Percentiles rank a stretch among this genome's conserved stretches.
Conservation (phyloP, 2,329 filamentous ascomycete genomes). For the Phaeophleospora eucalypticola region DNA sequence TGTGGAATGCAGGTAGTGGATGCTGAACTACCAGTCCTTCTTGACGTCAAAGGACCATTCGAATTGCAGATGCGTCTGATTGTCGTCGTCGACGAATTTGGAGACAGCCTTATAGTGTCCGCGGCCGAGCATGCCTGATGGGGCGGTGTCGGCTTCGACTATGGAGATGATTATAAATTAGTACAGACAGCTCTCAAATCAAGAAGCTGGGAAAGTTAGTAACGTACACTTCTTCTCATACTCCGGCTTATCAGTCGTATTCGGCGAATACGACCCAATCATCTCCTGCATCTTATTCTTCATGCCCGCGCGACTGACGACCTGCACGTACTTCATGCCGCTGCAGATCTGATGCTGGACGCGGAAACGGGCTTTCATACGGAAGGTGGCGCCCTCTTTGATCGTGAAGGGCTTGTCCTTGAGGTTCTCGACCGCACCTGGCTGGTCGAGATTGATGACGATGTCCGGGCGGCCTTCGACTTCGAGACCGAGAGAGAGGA, state of each 20-base stretch:
- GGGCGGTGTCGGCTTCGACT: slow-evolving; percentile 91
- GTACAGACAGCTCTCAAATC: no score
- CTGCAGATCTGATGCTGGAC: slow-evolving; percentile 96
- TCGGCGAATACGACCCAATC: slow-evolving; percentile 94
- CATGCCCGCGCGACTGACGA: slow-evolving; percentile 85
- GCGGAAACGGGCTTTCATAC: slow-evolving; percentile 90
- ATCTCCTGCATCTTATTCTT: slow-evolving; percentile 94
- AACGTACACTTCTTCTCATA: slow-evolving; percentile 89
- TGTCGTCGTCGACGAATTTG: slow-evolving; percentile 92
- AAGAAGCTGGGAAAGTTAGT: no score
- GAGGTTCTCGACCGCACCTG: slow-evolving; percentile 69
- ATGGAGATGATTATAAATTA: slow-evolving; percentile 6
- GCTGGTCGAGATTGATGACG: slow-evolving; percentile 75
- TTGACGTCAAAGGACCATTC: slow-evolving; percentile 95
- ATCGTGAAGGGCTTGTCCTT: slow-evolving; percentile 95
- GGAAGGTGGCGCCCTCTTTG: slow-evolving; percentile 91
- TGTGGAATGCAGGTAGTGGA: neutral
- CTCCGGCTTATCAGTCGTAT: slow-evolving; percentile 76
- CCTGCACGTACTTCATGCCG: slow-evolving; percentile 92
- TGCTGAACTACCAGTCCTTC: slow-evolving; percentile 75
- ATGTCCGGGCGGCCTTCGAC: slow-evolving; percentile 76
- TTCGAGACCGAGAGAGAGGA: slow-evolving; percentile 84
- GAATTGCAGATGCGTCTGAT: slow-evolving; percentile 83
- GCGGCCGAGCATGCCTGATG: slow-evolving; percentile 81
- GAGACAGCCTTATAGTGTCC: slow-evolving; percentile 87